Conservation (phyloP, 2,329 filamentous ascomycete genomes). For the Diaporthe humulicola region DNA sequence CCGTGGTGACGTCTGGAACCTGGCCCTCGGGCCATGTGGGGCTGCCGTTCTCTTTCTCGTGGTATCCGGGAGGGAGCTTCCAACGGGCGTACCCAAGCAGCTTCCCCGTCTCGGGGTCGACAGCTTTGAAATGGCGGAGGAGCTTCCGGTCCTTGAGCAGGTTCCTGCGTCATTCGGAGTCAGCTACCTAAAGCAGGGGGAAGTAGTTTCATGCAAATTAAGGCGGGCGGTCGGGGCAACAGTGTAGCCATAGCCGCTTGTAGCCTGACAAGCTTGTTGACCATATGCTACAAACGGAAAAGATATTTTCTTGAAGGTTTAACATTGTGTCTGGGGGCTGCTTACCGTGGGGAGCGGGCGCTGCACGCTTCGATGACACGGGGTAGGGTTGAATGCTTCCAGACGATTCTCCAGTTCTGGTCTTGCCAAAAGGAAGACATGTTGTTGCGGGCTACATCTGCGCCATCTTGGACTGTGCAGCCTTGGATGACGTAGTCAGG, state of each 20-base stretch:
- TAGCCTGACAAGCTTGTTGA: too few species aligned
- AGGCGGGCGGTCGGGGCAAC: too few species aligned
- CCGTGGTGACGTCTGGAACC: slow-evolving; percentile 38
- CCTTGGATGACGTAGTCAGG: slow-evolving; percentile 34
- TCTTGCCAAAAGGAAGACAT: slow-evolving; percentile 44
- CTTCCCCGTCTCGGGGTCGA: slow-evolving; percentile 42
- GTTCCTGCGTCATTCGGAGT: too few species aligned
- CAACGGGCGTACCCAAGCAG: slow-evolving; percentile 44
- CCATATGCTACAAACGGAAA: too few species aligned
- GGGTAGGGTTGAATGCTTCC: slow-evolving; percentile 33
- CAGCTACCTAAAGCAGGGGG: too few species aligned
- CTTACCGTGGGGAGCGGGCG: slow-evolving; percentile 32
- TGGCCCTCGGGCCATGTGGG: slow-evolving; percentile 41
- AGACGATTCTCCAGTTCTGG: slow-evolving; percentile 41
- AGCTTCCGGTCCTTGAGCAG: slow-evolving; percentile 40
- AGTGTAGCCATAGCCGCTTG: too few species aligned
- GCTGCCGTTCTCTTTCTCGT: slow-evolving; percentile 4
- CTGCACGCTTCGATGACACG: slow-evolving; percentile 25
- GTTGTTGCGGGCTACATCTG: slow-evolving; percentile 42
- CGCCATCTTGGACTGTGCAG: slow-evolving; percentile 39
- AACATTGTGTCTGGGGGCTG: too few species aligned
- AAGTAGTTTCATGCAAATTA: too few species aligned
- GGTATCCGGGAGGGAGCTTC: slow-evolving; percentile 35
- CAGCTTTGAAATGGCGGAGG: slow-evolving; percentile 43
- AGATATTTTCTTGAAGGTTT: too few species aligned